Conservation (phyloP, 202 grass and related monocot species). For the Carex arenaria region DNA sequence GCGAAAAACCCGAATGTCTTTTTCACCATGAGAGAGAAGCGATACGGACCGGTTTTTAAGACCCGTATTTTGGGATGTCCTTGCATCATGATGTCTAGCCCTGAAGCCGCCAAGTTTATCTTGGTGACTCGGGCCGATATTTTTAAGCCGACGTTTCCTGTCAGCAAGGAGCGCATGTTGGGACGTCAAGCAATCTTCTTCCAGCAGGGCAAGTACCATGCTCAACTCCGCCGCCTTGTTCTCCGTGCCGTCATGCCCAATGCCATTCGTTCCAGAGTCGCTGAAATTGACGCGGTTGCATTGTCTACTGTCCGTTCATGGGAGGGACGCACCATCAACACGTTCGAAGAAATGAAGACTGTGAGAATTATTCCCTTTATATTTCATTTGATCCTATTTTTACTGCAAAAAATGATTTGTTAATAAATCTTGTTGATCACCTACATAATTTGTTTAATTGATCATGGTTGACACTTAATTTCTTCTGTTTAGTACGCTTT, state of each 20-base stretch:
- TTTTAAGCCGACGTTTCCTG: conserved; percentile 37
- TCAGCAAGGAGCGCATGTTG: conserved; percentile 44
- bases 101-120: conserved; percentile 36
- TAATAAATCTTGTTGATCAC: not conserved
- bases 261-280: conserved; percentile 22
- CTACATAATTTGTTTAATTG: not conserved
- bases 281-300: conserved; percentile 29
- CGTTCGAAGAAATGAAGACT: conserved; percentile 46
- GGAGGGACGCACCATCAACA: conserved; percentile 35
- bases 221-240: conserved; percentile 36
- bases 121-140: conserved; percentile 33
- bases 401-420: not conserved
- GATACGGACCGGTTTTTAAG: conserved; percentile 35
- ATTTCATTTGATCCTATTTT: not conserved
- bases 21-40: conserved; percentile 28
- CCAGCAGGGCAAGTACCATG: conserved; percentile 40
- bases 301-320: conserved; percentile 22
- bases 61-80: conserved; percentile 42
- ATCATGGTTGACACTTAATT: not conserved
- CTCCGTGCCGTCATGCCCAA: conserved; percentile 37
- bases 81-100: conserved; percentile 43
- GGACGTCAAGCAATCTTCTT: conserved; percentile 41
- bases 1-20: conserved; percentile 22
- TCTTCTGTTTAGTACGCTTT: conserved; percentile 33
- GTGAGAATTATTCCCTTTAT: conserved; percentile 4